Percentiles rank a stretch among this genome's conserved stretches.
phyloP scores from a whole-genome alignment of 2,329 filamentous ascomycete genomes.

The Exophiala alcalophila region DNA sequence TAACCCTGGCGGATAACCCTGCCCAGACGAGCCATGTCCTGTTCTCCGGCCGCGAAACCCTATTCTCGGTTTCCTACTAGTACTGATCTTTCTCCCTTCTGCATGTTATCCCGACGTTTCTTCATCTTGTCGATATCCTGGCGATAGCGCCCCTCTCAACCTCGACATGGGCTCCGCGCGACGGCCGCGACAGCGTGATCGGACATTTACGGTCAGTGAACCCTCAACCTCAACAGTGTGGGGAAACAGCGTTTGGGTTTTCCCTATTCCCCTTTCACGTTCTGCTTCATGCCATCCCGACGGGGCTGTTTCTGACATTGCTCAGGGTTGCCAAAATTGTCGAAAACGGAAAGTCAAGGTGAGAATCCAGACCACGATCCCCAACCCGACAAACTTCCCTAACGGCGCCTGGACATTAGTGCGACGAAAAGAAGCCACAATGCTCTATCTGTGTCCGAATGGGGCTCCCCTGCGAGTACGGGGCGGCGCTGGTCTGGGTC shows the following conservation, averaged over 20 bases:
- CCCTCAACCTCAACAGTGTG: too few species aligned
- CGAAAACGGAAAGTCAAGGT: neutral
- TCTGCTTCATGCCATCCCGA: too few species aligned
- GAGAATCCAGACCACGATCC: neutral
- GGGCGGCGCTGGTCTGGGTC: slow-evolving; percentile 1
- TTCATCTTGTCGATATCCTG: too few species aligned
- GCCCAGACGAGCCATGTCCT: too few species aligned
- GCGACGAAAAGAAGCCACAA: slow-evolving; percentile 2
- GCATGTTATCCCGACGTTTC: neutral
- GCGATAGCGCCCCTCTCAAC: neutral
- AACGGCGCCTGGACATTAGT: slow-evolving; percentile 1
- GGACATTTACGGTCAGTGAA: slow-evolving; percentile 1
- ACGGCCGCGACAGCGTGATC: neutral
- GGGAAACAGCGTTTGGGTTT: too few species aligned
- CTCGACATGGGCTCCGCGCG: neutral
- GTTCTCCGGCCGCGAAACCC: too few species aligned
- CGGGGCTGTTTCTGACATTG: slow-evolving; percentile 3
- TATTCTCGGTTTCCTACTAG: neutral
- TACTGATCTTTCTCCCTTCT: slow-evolving; percentile 1
- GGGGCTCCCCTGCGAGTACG: neutral
- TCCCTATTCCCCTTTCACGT: too few species aligned
- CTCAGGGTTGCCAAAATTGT: slow-evolving; percentile 1
- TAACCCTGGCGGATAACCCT: too few species aligned
- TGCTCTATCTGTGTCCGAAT: neutral
- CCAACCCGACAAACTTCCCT: too few species aligned